Base-by-base conservation (phyloP, 1,139 yeast species). In the Debaryomyces coudertii region DNA sequence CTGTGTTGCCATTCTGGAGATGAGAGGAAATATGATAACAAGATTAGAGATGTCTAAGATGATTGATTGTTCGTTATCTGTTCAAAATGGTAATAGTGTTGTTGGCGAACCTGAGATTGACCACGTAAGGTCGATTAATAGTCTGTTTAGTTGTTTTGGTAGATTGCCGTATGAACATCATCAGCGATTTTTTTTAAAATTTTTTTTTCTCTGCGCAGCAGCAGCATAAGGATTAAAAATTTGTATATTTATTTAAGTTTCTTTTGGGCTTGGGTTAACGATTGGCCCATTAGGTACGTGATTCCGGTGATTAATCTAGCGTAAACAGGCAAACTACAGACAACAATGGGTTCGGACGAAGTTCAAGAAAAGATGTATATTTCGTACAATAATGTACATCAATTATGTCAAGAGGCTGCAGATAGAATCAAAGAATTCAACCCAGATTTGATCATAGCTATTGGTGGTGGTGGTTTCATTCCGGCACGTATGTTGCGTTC, bases 401-500 rank as follows among this genome's bases (percentile, higher is more conserved):
- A 92, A 73, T 80, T 90, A 55, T 92, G 97, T 68, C 96, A 90
- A 70, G 85, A 85, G 62, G 77, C 86, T 23, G 96, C 97, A 16
- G 82, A 76, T 49, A 77, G 77, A 53, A 82, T 90, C 61, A 80
- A 87, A 65, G 76, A 73, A 40, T 84, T 80, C 66, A 80, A 85
- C 60, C 97, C 97, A 24, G 93, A 88, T 67, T 76, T 90, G 54
- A 90, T 92, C 69, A 85, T 92, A 51, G 97, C 97, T 57, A 89
- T 92, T 60, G 82, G 87, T 60, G 96, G 96, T 52, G 96, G 98
- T 59, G 98, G 98, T 5, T 87, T 92, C 68, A 92, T 92, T 51
- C 98, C 98, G 14, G 97, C 98, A 24, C 82, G 98, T 65, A 92
- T 92, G 71, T 80, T 92, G 59, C 82, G 98, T 66, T 85, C 97